Percentiles rank a stretch among this genome's conserved stretches.
Evolutionary conservation across 371 early-diverging fungal species (phyloP).

Genomic region (Saksenaea oblongispora): DNA sequence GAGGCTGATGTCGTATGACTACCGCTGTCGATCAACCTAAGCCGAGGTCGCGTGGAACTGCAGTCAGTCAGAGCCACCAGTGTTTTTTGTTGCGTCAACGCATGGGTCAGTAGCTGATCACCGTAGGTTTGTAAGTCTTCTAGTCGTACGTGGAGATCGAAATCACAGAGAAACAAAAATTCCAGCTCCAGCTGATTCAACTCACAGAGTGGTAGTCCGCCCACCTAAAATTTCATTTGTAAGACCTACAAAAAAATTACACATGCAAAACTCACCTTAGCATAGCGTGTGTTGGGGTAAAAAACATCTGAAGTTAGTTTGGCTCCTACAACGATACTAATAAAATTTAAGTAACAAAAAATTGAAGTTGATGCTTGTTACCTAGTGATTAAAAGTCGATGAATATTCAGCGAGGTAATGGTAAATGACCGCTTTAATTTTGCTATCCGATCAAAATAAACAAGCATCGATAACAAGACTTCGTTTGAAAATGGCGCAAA

Average conservation of each 20-base stretch:
- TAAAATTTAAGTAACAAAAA: slow-evolving; percentile 2
- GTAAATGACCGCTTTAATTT: slow-evolving; percentile 47
- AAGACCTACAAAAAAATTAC: not conserved
- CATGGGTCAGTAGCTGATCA: slow-evolving; percentile 50
- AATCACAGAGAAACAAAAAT: slow-evolving; percentile 81
- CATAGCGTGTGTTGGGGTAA: slow-evolving; percentile 77
- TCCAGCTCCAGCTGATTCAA: slow-evolving; percentile 89
- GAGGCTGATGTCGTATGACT: not conserved
- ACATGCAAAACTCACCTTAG: slow-evolving; percentile 50
- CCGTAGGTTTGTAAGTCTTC: slow-evolving; percentile 75
- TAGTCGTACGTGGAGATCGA: slow-evolving; percentile 73
- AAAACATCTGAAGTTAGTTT: slow-evolving; percentile 85
- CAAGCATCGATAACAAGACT: slow-evolving; percentile 71
- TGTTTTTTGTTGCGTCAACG: slow-evolving; percentile 12
- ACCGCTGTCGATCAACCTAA: not conserved
- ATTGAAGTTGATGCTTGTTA: slow-evolving; percentile 6
- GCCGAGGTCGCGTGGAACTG: not conserved
- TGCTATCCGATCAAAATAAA: slow-evolving; percentile 88
- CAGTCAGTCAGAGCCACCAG: not conserved
- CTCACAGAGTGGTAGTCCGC: slow-evolving; percentile 82
- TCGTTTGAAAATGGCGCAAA: slow-evolving; percentile 81
- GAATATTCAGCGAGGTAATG: slow-evolving; percentile 77
- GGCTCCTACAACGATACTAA: slow-evolving; percentile 76
- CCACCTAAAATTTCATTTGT: slow-evolving; percentile 56
- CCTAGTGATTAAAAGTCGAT: slow-evolving; percentile 79